Evolutionary conservation across 352 stramenopile genomes (phyloP), one percentile per base, ranked within the genome.

Genomic region (Pythium rishiriense): DNA sequence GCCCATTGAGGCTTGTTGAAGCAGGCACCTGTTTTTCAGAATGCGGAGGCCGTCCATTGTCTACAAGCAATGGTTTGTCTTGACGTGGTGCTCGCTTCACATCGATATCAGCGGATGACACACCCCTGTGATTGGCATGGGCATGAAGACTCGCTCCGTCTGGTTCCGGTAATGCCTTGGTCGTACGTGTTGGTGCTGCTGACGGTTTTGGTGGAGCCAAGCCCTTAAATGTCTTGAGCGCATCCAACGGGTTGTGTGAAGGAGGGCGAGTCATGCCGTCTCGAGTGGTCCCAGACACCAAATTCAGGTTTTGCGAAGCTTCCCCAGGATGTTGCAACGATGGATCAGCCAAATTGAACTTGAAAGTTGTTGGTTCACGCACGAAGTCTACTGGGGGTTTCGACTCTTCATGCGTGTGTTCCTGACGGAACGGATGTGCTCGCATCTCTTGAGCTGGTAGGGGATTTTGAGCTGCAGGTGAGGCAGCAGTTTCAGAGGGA

Each of bases 321-420:
- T n/a, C n/a, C n/a, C n/a, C n/a, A n/a, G n/a, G n/a, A n/a, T 56
- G 49, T 21, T 56, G 29, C 5, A 39, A 24, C 22, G 24, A 15
- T 26, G 35, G 39, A n/a, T 22, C 52, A 37, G 52, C 52, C 1
- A 14, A 6, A 2, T 5, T 22, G 12, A 59, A 50, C 24, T 22
- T 29, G 25, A 50, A 57, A 9, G 29, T 10, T 17, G 21, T 15
- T 45, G 50, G 31, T 45, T 43, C 17, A 12, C 50, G 50, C 21
- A 57, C 50, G 14, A 57, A 46, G 22, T 57, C 58, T 4, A 25
- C 9, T 42, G 54, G 8, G 3, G 54, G 54, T 11, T 52, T 62
- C 28, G 25, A 28, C 29, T 43, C 25, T 19, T 4, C 3, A 5
- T 49, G 47, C 26, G 25, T 19, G 7, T 54, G 25, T 7, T 31